A percentile compares a stretch with the other conserved stretches of the same genome.
phyloP scores from a whole-genome alignment of 768 basidiomycete genomes.

The Favolaschia claudopus region DNA sequence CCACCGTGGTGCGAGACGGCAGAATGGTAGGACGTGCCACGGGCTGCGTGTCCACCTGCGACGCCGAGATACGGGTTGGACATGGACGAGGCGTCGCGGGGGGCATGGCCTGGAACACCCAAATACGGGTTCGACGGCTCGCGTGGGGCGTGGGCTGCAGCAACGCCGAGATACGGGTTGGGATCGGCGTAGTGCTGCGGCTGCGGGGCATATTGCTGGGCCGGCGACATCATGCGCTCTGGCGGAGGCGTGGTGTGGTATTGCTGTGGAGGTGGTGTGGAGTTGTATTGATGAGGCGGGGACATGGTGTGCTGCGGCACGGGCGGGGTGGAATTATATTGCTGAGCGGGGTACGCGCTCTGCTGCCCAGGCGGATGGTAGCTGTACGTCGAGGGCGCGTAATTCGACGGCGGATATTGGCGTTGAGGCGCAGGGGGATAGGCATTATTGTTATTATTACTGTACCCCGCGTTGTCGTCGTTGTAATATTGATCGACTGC shows the following conservation, averaged over 20 bases:
- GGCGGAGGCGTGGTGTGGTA: constrained; percentile 39
- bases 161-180: too few species aligned
- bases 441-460: constrained; percentile 31
- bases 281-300: constrained; percentile 15
- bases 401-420: constrained; percentile 30
- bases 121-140: constrained; percentile 42
- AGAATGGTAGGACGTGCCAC: constrained; percentile 64
- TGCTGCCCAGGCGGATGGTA: constrained; percentile 35
- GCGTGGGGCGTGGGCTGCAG: neutral
- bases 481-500: constrained; percentile 80
- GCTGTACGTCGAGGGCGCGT: constrained; percentile 39
- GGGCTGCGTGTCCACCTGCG: constrained; percentile 47
- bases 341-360: constrained; percentile 27
- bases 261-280: constrained; percentile 36
- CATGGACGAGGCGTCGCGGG: too few species aligned
- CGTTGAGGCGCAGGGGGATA: constrained; percentile 57
- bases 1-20: constrained; percentile 55
- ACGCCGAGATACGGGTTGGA: constrained; percentile 57
- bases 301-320: constrained; percentile 30
- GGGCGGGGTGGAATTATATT: constrained; percentile 34
- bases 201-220: constrained; percentile 40
- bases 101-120: too few species aligned
- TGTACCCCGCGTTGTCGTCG: constrained; percentile 31
- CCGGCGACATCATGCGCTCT: constrained; percentile 42
- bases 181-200: too few species aligned